Percentiles rank a stretch among this genome's conserved stretches.
These are phyloP conservation scores for Termitomyces sp. DNA, from an alignment of 768 basidiomycete genomes.

Conservation along the genomic window DNA sequence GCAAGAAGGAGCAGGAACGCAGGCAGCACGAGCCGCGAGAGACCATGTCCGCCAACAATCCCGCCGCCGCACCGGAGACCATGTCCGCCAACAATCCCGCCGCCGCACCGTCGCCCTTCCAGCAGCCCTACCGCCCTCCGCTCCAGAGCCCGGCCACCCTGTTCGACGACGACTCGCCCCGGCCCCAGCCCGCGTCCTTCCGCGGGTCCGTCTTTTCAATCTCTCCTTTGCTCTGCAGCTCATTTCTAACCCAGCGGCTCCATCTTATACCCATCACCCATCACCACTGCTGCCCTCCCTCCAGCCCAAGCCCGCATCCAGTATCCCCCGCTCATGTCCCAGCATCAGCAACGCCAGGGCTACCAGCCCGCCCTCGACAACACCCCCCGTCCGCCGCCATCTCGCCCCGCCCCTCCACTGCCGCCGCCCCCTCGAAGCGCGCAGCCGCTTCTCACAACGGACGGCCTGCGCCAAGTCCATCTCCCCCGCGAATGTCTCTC, in stretches of 20 bases:
- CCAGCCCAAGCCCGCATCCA: constrained; percentile 43
- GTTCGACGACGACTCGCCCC: constrained; percentile 47
- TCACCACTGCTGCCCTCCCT: constrained; percentile 71
- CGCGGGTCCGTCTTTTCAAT: constrained; percentile 26
- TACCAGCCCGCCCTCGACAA: constrained; percentile 60
- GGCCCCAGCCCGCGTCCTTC: too few species aligned
- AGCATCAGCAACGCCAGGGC: constrained; percentile 73
- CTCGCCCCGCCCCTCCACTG: constrained; percentile 20
- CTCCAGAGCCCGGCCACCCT: constrained; percentile 53
- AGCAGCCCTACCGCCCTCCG: constrained; percentile 32
- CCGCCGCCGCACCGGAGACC: constrained; percentile 2
- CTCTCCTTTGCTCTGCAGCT: not conserved
- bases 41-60: constrained; percentile 21
- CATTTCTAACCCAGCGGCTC: not conserved
- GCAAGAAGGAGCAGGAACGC: constrained; percentile 31
- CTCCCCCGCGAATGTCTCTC: constrained; percentile 72
- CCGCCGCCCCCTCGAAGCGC: not conserved
- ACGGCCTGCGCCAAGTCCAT: constrained; percentile 35
- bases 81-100: constrained; percentile 20
- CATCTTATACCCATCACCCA: constrained; percentile 43
- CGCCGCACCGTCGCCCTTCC: not conserved
- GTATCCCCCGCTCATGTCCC: constrained; percentile 74
- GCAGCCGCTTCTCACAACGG: constrained; percentile 31
- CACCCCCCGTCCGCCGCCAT: constrained; percentile 3
- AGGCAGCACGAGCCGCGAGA: constrained; percentile 63